Percentiles rank a stretch among this genome's conserved stretches.
These are phyloP conservation scores for Candida silvatica DNA, from an alignment of 805 yeast genomes.

Conservation along the genomic window DNA sequence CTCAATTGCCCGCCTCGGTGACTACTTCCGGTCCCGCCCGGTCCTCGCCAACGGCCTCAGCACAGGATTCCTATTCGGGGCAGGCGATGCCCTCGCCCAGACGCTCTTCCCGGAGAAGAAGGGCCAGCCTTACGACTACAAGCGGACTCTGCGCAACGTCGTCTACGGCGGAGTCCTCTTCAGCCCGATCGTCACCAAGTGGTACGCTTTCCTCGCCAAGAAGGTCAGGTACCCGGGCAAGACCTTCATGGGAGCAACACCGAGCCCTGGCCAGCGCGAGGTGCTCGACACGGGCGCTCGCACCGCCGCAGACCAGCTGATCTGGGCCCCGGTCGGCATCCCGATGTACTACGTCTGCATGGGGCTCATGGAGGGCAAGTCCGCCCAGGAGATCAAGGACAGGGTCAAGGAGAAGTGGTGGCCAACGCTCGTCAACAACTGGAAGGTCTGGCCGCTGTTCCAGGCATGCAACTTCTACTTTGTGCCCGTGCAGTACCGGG, in stretches of 20 bases:
- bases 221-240: constrained; percentile 29
- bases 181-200: constrained; percentile 65
- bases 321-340: constrained; percentile 72
- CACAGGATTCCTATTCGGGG: constrained; percentile 42
- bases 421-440: constrained; percentile 65
- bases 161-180: constrained; percentile 67
- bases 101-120: constrained; percentile 28
- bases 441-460: constrained; percentile 87
- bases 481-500: constrained; percentile 63
- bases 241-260: constrained; percentile 4
- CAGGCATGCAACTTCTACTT: constrained; percentile 71
- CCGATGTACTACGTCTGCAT: constrained; percentile 65
- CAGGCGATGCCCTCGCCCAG: constrained; percentile 76
- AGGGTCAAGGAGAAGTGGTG: constrained; percentile 47
- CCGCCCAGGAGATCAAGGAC: constrained; percentile 27
- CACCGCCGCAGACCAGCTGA: constrained; percentile 62
- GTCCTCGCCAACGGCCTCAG: constrained; percentile 1
- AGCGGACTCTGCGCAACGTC: constrained; percentile 54
- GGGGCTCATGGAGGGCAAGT: constrained; percentile 54
- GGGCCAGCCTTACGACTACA: constrained; percentile 33
- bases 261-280: constrained; percentile 5
- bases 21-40: constrained; percentile 2
- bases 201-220: constrained; percentile 50
- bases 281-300: constrained; percentile 32
- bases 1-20: constrained; percentile 1